A percentile compares a stretch with the other conserved stretches of the same genome.
Evolutionary conservation across 352 stramenopile species (phyloP).

Genomic region (Phytophthora podocarpi): DNA sequence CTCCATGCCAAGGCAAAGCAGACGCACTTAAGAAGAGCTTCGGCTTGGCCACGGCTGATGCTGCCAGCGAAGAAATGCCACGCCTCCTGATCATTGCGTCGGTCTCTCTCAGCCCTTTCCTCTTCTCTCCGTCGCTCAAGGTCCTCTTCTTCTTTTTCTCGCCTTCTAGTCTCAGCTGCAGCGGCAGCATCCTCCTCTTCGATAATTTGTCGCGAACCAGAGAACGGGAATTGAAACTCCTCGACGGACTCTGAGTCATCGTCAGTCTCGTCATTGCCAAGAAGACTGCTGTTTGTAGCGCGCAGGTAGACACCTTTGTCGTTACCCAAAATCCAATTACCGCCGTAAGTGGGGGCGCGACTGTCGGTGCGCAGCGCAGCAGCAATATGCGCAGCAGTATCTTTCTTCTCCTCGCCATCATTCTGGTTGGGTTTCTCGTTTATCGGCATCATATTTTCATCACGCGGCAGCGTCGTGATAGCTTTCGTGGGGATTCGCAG

Average conservation of each 20-base stretch:
- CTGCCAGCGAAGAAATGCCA: constrained; percentile 86
- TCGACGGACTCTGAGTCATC: constrained; percentile 62
- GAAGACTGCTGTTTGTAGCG: constrained; percentile 74
- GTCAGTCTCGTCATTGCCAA: constrained; percentile 66
- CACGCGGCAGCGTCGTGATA: constrained; percentile 80
- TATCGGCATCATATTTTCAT: constrained; percentile 55
- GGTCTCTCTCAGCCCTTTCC: constrained; percentile 45
- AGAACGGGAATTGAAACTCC: constrained; percentile 58
- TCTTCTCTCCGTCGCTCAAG: constrained; percentile 40
- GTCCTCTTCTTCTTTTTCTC: constrained; percentile 41
- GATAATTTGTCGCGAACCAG: constrained; percentile 34
- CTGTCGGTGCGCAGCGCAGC: constrained; percentile 15
- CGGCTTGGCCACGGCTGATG: constrained; percentile 67
- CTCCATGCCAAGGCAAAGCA: neutral
- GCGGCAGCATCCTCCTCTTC: constrained; percentile 41
- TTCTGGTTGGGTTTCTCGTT: constrained; percentile 39
- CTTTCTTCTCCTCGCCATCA: constrained; percentile 27
- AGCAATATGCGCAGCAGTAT: neutral
- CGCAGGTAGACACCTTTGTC: constrained; percentile 77
- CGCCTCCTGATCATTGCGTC: constrained; percentile 60
- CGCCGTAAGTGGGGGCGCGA: constrained; percentile 48
- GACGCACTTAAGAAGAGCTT: constrained; percentile 69
- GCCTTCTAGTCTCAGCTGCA: constrained; percentile 31
- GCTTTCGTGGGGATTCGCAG: constrained; percentile 72
- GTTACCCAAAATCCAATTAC: constrained; percentile 83